Percentiles rank a stretch among this genome's conserved stretches.
Conservation (phyloP, 306 rosid genomes). For the Glycine soja region DNA sequence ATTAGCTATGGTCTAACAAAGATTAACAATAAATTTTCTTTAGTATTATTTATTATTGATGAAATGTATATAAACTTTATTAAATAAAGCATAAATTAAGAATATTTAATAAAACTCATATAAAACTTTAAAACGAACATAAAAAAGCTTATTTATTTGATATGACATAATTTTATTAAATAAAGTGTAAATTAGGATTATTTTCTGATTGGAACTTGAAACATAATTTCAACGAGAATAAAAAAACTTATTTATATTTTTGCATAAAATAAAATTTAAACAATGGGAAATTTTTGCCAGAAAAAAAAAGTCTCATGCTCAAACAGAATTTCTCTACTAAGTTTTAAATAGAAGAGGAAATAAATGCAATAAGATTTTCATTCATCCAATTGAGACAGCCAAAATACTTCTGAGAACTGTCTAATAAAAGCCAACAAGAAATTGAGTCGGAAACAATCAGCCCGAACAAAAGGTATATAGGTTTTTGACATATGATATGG, state of each 20-base stretch:
- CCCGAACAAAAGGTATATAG: no score
- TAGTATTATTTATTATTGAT: no score
- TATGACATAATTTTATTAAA: neutral
- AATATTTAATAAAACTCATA: neutral
- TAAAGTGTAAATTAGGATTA: neutral
- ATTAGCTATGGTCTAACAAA: neutral
- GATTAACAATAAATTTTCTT: no score
- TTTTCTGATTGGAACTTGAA: neutral
- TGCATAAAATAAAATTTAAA: no score
- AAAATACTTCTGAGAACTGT: neutral
- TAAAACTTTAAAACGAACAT: neutral
- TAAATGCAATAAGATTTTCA: neutral
- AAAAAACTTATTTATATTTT: neutral
- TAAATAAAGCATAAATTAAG: neutral
- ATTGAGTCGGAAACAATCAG: no score
- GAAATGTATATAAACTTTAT: no score
- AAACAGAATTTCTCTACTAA: neutral
- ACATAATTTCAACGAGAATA: neutral
- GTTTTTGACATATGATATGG: no score
- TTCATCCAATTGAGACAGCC: neutral
- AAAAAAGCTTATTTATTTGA: neutral
- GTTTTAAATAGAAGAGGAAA: no score
- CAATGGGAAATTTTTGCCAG: neutral
- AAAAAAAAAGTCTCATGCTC: no score
- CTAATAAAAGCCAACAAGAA: no score